phyloP scores from a whole-genome alignment of 129 eudicot genomes.

The Centaurea solstitialis region DNA sequence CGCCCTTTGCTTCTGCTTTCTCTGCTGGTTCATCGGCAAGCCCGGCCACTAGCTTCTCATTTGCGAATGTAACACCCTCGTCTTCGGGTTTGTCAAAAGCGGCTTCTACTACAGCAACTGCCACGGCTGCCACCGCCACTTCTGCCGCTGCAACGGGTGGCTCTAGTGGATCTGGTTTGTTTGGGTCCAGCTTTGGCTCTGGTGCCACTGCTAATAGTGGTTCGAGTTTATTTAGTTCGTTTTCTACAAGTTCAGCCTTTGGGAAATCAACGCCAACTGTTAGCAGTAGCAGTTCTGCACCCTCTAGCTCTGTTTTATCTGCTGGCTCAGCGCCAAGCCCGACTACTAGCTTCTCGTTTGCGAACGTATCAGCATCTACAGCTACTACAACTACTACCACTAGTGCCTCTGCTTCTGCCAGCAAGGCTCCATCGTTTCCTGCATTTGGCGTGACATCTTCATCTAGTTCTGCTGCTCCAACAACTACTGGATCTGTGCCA shows the following conservation, averaged over 20 bases:
- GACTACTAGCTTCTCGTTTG: conserved; percentile 50
- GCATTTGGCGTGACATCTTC: conserved; percentile 31
- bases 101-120: conserved; percentile 1
- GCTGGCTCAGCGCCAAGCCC: conserved; percentile 27
- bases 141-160: conserved; percentile 36
- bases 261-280: neutral
- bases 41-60: conserved; percentile 44
- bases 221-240: conserved; percentile 32
- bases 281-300: conserved; percentile 21
- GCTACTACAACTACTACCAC: conserved; percentile 42
- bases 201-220: conserved; percentile 16
- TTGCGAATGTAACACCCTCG: conserved; percentile 26
- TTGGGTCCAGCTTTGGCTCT: conserved; percentile 32
- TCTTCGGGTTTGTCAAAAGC: conserved; percentile 33
- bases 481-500: conserved; percentile 45
- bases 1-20: conserved; percentile 16
- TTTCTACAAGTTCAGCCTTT: conserved; percentile 15
- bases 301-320: conserved; percentile 19
- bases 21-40: conserved; percentile 27
- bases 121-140: neutral
- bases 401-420: conserved; percentile 37
- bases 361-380: conserved; percentile 29
- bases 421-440: conserved; percentile 29
- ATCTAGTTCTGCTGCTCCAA: conserved; percentile 29
- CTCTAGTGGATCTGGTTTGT: conserved; percentile 18